Base-by-base conservation (phyloP, 2,329 filamentous ascomycete species). In the Fusarium dlaminii region DNA sequence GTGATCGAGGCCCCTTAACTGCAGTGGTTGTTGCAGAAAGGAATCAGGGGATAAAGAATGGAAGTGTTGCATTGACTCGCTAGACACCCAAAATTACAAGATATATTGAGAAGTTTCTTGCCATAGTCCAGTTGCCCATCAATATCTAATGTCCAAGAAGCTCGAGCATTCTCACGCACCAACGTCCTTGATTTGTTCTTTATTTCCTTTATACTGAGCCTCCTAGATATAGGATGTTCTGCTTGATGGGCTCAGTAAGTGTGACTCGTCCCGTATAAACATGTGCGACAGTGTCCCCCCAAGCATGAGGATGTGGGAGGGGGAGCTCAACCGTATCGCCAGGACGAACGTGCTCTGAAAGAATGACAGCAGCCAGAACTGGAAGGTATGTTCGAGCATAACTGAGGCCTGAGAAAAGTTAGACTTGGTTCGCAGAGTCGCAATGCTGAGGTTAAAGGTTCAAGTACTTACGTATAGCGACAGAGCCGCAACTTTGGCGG, bases 291-390 rank as follows among this genome's bases (percentile, higher is more conserved):
- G 89, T 90, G 61, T 88, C 85, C 6, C 79, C 76, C 90, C 90
- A 92, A 13, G 83, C 86, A 57, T 86, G 84, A 2, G 90, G 89
- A 64, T 87, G 83, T 3, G 90, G 90, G 62, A 92, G 72, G 0
- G 89, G 89, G 15, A 91, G 81, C 71, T 91, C 88, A 58, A 92
- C 83, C 5, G 83, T 81, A 74, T 91, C 89, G 34, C 88, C 86
- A 30, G 83, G 82, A 20, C 81, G 80, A 29, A 91, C 83, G 73
- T 87, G 83, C 9, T 87, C 85, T 0, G 88, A 90, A 39, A 87
- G 81, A 72, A 92, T 86, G 52, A 91, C 80, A 4, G 86, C 84
- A 1, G 86, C 88, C 11, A 91, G 80, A 0, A 88, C 84, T 5
- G 89, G 90, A 8, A 91, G 82, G 45, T 79, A 75, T 20, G 70